Evolutionary conservation across 441 rosid species (phyloP).

Genomic region (Populus hybrid): DNA sequence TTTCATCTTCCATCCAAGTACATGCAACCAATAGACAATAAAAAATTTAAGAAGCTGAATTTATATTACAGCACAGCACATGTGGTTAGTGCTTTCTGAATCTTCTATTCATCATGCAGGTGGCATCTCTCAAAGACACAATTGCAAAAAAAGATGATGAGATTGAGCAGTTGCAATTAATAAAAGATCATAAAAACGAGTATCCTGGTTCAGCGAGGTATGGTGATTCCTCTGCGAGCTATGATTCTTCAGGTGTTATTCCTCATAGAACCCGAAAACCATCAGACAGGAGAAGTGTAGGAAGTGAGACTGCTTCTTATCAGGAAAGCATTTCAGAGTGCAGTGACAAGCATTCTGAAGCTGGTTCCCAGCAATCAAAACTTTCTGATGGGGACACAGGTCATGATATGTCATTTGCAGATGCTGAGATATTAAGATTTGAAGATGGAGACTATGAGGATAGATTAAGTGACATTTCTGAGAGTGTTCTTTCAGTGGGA

Average conservation of each 20-base stretch:
- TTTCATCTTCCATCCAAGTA: too few species aligned
- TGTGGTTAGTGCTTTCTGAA: background rate
- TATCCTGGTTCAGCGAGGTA: slow-evolving; percentile 43
- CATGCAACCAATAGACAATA: too few species aligned
- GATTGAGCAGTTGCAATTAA: slow-evolving; percentile 57
- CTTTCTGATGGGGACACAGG: slow-evolving; percentile 13
- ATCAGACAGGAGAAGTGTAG: slow-evolving; percentile 31
- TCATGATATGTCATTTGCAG: slow-evolving; percentile 12
- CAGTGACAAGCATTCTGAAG: slow-evolving; percentile 34
- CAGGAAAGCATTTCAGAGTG: slow-evolving; percentile 50
- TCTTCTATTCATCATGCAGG: slow-evolving; percentile 34
- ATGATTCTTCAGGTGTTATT: slow-evolving; percentile 42
- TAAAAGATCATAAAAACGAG: slow-evolving; percentile 42
- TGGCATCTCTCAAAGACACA: slow-evolving; percentile 70
- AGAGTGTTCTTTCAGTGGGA: slow-evolving; percentile 39
- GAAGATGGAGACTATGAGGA: slow-evolving; percentile 42
- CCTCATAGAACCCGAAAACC: slow-evolving; percentile 34
- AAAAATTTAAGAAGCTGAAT: too few species aligned
- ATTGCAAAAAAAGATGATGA: slow-evolving; percentile 77
- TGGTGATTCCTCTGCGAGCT: slow-evolving; percentile 55
- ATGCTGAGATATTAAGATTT: slow-evolving; percentile 26
- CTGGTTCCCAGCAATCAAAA: slow-evolving; percentile 5
- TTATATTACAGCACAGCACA: too few species aligned
- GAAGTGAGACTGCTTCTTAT: slow-evolving; percentile 44
- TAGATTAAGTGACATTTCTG: slow-evolving; percentile 42